Conservation (phyloP, 805 yeast species). For the Metschnikowia rubicola region DNA sequence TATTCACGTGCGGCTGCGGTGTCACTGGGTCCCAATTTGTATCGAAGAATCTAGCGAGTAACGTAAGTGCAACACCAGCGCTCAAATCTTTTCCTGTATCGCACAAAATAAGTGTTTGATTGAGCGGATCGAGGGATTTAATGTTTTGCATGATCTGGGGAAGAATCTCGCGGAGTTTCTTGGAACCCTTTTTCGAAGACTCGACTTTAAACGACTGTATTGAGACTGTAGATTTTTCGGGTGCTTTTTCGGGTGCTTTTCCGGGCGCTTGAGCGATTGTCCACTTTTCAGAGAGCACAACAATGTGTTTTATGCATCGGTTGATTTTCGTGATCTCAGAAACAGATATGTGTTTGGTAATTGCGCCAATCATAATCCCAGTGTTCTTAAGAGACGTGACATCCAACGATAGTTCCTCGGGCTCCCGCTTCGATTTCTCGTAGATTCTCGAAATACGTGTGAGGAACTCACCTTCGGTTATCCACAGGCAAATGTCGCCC, state of each 20-base stretch:
- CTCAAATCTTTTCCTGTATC: slow-evolving; percentile 66
- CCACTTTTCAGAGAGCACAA: slow-evolving; percentile 22
- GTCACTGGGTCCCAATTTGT: slow-evolving; percentile 34
- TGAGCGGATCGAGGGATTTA: slow-evolving; percentile 9
- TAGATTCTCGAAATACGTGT: slow-evolving; percentile 16
- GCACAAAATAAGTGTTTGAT: slow-evolving; percentile 48
- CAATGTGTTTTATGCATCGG: slow-evolving; percentile 13
- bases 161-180: slow-evolving; percentile 48
- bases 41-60: slow-evolving; percentile 47
- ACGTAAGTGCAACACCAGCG: slow-evolving; percentile 52
- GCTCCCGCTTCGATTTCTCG: not conserved
- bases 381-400: slow-evolving; percentile 21
- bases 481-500: slow-evolving; percentile 21
- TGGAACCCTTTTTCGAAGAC: slow-evolving; percentile 63
- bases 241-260: slow-evolving; percentile 4
- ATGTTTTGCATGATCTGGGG: slow-evolving; percentile 37
- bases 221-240: slow-evolving; percentile 7
- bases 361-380: slow-evolving; percentile 27
- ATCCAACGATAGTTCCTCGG: slow-evolving; percentile 7
- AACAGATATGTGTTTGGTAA: slow-evolving; percentile 17
- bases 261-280: too few species aligned
- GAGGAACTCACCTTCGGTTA: slow-evolving; percentile 24
- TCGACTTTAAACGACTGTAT: slow-evolving; percentile 20
- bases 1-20: slow-evolving; percentile 30
- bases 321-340: not conserved